Percentiles rank a stretch among this genome's conserved stretches.
These are phyloP conservation scores for Phylloporus sp. DNA, from an alignment of 1,284 basidiomycete species.

Conservation along the genomic window DNA sequence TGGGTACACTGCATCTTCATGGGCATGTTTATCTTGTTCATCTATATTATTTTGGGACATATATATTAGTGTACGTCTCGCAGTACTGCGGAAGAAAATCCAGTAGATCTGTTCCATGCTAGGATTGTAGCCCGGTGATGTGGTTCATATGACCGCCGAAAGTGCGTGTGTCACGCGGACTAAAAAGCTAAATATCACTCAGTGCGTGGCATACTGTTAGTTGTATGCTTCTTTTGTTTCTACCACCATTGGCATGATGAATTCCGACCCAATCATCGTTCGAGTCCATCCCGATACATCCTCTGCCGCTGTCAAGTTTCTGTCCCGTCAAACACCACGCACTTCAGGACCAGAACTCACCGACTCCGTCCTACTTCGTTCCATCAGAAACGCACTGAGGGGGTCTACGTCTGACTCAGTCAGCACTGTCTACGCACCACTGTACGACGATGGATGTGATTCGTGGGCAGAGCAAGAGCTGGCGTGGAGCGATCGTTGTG, in stretches of 20 bases:
- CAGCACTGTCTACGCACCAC: slow-evolving; percentile 43
- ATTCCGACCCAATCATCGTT: slow-evolving; percentile 31
- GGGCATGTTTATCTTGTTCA: slow-evolving; percentile 43
- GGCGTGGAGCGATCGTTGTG: slow-evolving; percentile 71
- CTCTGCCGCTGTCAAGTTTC: slow-evolving; percentile 38
- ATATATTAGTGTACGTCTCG: slow-evolving; percentile 35
- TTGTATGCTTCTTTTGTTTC: neutral
- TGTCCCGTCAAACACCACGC: slow-evolving; percentile 16
- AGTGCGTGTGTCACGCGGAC: neutral
- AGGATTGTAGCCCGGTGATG: slow-evolving; percentile 4
- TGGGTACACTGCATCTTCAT: slow-evolving; percentile 39
- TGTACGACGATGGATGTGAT: slow-evolving; percentile 40
- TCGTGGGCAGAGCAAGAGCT: slow-evolving; percentile 55
- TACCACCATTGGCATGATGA: slow-evolving; percentile 24
- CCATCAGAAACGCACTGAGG: slow-evolving; percentile 55
- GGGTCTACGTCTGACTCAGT: slow-evolving; percentile 49
- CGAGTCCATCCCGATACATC: slow-evolving; percentile 41
- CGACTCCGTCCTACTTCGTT: slow-evolving; percentile 51
- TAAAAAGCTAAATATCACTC: too few species aligned
- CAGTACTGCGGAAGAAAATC: slow-evolving; percentile 21
- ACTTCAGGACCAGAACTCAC: slow-evolving; percentile 10
- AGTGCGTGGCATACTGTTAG: too few species aligned
- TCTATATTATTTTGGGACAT: slow-evolving; percentile 44
- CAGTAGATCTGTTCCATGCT: slow-evolving; percentile 12
- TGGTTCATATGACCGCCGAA: too few species aligned